Conservation (phyloP, 2,329 filamentous ascomycete genomes). For the Cryphonectria nitschkei region DNA sequence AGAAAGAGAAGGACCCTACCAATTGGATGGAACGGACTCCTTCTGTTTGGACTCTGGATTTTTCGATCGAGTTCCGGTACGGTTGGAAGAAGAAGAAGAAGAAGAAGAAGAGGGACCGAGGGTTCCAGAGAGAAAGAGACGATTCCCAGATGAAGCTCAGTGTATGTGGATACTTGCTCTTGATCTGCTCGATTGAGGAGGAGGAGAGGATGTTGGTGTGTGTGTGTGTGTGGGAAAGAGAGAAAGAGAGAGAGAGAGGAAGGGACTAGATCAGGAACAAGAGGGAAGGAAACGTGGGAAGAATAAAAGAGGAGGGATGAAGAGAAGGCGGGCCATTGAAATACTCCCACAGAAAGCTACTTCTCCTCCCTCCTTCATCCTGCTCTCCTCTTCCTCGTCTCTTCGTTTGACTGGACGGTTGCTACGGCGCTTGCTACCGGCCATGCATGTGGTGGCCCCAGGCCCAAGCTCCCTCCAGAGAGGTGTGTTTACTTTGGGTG, state of each 20-base stretch:
- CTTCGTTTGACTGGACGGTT: slow-evolving; percentile 5
- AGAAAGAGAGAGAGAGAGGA: slow-evolving; percentile 20
- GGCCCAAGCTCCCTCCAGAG: not conserved
- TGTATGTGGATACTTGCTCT: slow-evolving; percentile 30
- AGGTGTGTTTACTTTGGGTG: slow-evolving; percentile 28
- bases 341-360: slow-evolving; percentile 21
- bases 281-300: slow-evolving; percentile 20
- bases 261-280: slow-evolving; percentile 29
- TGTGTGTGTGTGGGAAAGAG: slow-evolving; percentile 32
- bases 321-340: slow-evolving; percentile 31
- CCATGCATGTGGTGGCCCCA: not conserved
- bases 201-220: slow-evolving; percentile 29
- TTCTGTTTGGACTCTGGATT: slow-evolving; percentile 37
- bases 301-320: slow-evolving; percentile 25
- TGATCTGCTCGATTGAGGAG: slow-evolving; percentile 29
- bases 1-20: slow-evolving; percentile 41
- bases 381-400: slow-evolving; percentile 5
- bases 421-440: slow-evolving; percentile 4
- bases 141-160: slow-evolving; percentile 35
- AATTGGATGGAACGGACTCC: slow-evolving; percentile 37
- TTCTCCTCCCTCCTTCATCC: not conserved
- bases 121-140: slow-evolving; percentile 16
- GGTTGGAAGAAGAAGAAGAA: slow-evolving; percentile 27
- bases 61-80: slow-evolving; percentile 36
- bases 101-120: slow-evolving; percentile 26